Base-by-base conservation (phyloP, 495 filamentous ascomycete species). In the Talaromyces stipitatus region DNA sequence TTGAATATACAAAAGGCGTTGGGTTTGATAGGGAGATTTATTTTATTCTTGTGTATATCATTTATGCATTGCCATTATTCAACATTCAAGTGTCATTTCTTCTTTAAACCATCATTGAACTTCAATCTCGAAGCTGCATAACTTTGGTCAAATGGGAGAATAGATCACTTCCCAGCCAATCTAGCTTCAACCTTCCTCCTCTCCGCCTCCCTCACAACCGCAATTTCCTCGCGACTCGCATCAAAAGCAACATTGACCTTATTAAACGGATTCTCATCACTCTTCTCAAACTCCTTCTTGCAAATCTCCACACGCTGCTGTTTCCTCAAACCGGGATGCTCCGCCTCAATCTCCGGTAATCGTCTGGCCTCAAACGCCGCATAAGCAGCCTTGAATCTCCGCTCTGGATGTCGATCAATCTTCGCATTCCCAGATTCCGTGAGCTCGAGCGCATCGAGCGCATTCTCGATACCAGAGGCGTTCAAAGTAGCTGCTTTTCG, bases 181-280 rank as follows among this genome's bases (percentile, higher is more conserved):
- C 89, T 81, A 57, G 67, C 63, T 79, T 97, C 92, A 58, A 85
- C 82, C 82, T 84, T 92, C 64, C 65, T 70, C 71, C 76, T 85
- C 82, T 96, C 91, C 50, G 72, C 64, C 50, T 86, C 75, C 68
- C 74, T 78, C 30, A 90, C 67, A 56, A 79, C 77, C 57, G 78
- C 77, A 36, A 96, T 69, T 72, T 97, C 94, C 9, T 92, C 89
- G 74, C 82, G 87, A 24, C 81, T 82, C 33, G 86, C 83, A 70
- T 98, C 85, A 69, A 89, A 88, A 18, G 72, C 68, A 7, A 84
- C 87, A 57, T 78, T 78, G 12, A 81, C 82, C 72, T 95, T 90
- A 70, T 94, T 95, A 69, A 95, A 92, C 36, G 94, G 94, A 66
- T 97, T 97, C 67, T 97, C 94, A 4, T 85, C 83, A 65, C 85